phyloP scores from a whole-genome alignment of 2,329 filamentous ascomycete species.

The Aspergillus neoniger region DNA sequence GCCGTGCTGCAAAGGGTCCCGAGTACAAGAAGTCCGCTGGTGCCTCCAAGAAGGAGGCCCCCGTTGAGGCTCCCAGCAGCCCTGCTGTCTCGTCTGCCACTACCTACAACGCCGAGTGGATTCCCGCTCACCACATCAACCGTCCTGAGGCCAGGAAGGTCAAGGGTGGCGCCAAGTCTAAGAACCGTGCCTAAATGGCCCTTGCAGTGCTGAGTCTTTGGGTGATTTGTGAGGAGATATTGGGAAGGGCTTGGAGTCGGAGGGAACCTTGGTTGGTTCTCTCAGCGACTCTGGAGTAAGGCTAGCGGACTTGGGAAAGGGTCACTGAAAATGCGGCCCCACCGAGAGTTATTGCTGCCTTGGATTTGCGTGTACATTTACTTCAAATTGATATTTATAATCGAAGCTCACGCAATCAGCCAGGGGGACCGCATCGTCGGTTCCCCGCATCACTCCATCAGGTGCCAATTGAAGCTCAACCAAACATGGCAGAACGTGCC shows the following conservation, averaged over 20 bases:
- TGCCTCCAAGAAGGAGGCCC: slow-evolving; percentile 67
- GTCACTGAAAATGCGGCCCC: slow-evolving; percentile 28
- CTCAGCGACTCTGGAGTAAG: slow-evolving; percentile 12
- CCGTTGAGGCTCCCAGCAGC: slow-evolving; percentile 70
- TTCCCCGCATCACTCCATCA: slow-evolving; percentile 11
- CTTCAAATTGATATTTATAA: slow-evolving; percentile 19
- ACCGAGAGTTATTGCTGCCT: slow-evolving; percentile 17
- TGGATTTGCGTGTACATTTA: slow-evolving; percentile 29
- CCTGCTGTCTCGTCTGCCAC: slow-evolving; percentile 70
- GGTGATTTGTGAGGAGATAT: slow-evolving; percentile 6
- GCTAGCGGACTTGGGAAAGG: slow-evolving; percentile 14
- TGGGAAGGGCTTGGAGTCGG: slow-evolving; percentile 11
- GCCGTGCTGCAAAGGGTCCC: slow-evolving; percentile 59
- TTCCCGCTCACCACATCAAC: slow-evolving; percentile 85
- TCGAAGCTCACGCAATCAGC: slow-evolving; percentile 16
- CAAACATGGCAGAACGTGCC: background rate
- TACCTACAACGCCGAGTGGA: slow-evolving; percentile 90
- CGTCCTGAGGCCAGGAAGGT: slow-evolving; percentile 71
- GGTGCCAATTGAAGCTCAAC: background rate
- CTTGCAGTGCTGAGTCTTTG: slow-evolving; percentile 3
- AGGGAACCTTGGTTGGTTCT: slow-evolving; percentile 12
- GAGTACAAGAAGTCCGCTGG: slow-evolving; percentile 66
- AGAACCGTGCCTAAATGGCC: slow-evolving; percentile 35
- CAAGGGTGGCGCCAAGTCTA: slow-evolving; percentile 48
- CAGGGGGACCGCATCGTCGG: slow-evolving; percentile 6